These are phyloP conservation scores for Globisporangium okanoganense DNA, from an alignment of 352 stramenopile species.

Conservation along the genomic window DNA sequence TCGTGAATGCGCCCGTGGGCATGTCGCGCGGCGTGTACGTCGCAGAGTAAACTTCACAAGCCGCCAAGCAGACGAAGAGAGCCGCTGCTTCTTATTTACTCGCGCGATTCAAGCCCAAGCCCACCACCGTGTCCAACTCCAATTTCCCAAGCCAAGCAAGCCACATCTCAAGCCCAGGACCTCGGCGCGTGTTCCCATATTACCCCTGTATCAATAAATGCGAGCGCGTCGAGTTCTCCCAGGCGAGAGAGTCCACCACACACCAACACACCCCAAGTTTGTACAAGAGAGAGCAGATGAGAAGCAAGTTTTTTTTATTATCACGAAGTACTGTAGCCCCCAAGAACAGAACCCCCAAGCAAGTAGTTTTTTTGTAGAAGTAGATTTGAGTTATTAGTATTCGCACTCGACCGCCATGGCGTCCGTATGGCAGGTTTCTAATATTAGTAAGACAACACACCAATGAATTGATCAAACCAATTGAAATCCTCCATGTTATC, in stretches of 20 bases:
- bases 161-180: neutral
- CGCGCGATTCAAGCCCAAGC: neutral
- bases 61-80: slow-evolving; percentile 9
- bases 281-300: slow-evolving; percentile 17
- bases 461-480: neutral
- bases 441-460: slow-evolving; percentile 12
- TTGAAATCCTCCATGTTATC: neutral
- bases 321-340: slow-evolving; percentile 5
- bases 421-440: slow-evolving; percentile 33
- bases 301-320: slow-evolving; percentile 17
- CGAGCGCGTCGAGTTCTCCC: neutral
- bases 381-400: slow-evolving; percentile 18
- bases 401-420: slow-evolving; percentile 13
- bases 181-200: slow-evolving; percentile 7
- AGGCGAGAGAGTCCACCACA: neutral
- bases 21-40: slow-evolving; percentile 57
- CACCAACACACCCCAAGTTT: slow-evolving; percentile 9
- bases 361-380: slow-evolving; percentile 39
- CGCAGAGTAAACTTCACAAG: slow-evolving; percentile 37
- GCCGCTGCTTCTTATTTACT: slow-evolving; percentile 20
- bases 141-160: no score
- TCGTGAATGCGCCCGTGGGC: slow-evolving; percentile 60
- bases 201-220: slow-evolving; percentile 20
- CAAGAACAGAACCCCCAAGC: neutral
- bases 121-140: neutral